Conservation (phyloP, 169 alveolate genomes). For the Eimeria sp. region DNA sequence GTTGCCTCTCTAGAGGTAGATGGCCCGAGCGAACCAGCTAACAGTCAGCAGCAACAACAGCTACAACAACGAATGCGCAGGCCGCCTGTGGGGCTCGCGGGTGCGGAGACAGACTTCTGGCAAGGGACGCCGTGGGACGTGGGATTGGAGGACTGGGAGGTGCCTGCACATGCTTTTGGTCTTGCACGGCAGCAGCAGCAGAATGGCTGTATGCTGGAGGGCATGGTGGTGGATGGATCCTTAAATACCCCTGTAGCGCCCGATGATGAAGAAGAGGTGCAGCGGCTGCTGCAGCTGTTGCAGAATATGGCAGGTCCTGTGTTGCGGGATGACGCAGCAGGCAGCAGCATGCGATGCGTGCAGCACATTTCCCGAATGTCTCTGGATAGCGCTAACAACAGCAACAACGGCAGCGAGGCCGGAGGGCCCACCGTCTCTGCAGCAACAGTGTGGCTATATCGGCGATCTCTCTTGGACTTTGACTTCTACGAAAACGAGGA, state of each 20-base stretch:
- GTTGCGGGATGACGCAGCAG: slow-evolving; percentile 73
- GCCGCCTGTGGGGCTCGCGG: slow-evolving; percentile 40
- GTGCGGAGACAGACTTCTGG: slow-evolving; percentile 72
- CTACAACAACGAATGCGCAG: slow-evolving; percentile 39
- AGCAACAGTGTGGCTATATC: slow-evolving; percentile 68
- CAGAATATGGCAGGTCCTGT: slow-evolving; percentile 50
- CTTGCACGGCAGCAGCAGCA: slow-evolving; percentile 22
- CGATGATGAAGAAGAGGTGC: slow-evolving; percentile 71
- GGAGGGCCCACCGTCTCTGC: slow-evolving; percentile 63
- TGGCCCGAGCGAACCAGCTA: slow-evolving; percentile 17
- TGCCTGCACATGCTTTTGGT: slow-evolving; percentile 34
- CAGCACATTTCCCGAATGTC: slow-evolving; percentile 70
- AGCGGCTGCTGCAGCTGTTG: slow-evolving; percentile 74
- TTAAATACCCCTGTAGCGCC: slow-evolving; percentile 13
- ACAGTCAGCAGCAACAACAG: slow-evolving; percentile 31
- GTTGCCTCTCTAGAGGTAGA: slow-evolving; percentile 35
- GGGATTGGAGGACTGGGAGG: slow-evolving; percentile 79
- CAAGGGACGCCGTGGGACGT: slow-evolving; percentile 80
- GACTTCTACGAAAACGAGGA: slow-evolving; percentile 78
- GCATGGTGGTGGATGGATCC: slow-evolving; percentile 15
- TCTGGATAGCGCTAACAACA: slow-evolving; percentile 7
- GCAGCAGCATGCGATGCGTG: slow-evolving; percentile 78
- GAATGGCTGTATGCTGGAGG: slow-evolving; percentile 42
- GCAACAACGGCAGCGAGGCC: slow-evolving; percentile 43
- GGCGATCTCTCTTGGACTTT: slow-evolving; percentile 75